A percentile compares a stretch with the other conserved stretches of the same genome.
phyloP scores from a whole-genome alignment of 148 eudicot genomes.

The Cornus controversa region DNA sequence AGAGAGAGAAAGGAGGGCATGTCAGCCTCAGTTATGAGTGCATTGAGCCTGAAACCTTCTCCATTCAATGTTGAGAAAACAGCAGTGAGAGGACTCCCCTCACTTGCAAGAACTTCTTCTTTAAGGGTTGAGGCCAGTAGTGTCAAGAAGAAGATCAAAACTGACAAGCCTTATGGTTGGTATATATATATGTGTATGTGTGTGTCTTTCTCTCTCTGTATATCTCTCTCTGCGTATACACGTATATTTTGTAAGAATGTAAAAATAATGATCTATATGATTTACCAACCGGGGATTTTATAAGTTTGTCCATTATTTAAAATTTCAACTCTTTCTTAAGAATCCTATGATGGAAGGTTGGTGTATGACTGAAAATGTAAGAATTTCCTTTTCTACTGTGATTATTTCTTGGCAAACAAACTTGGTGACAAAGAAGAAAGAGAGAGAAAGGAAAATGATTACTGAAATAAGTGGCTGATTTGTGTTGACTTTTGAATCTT shows the following conservation, averaged over 20 bases:
- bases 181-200: not conserved
- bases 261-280: too few species aligned
- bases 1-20: slow-evolving; percentile 18
- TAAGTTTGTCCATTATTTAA: not conserved
- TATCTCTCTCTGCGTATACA: too few species aligned
- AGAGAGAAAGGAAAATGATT: not conserved
- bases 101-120: slow-evolving; percentile 53
- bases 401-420: not conserved
- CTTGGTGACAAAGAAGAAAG: not conserved
- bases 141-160: slow-evolving; percentile 81
- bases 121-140: slow-evolving; percentile 59
- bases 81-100: slow-evolving; percentile 69
- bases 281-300: not conserved
- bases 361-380: too few species aligned
- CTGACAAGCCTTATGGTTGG: slow-evolving; percentile 78
- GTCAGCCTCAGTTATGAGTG: slow-evolving; percentile 67
- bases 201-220: too few species aligned
- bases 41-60: slow-evolving; percentile 68
- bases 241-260: too few species aligned
- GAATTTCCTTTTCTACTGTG: not conserved
- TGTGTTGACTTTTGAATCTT: not conserved
- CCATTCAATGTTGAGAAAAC: slow-evolving; percentile 40
- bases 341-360: too few species aligned
- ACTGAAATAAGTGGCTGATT: not conserved
- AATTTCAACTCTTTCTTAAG: too few species aligned